Conservation (phyloP, 176 grass and related monocot genomes). For the Phoenix roebelenii region DNA sequence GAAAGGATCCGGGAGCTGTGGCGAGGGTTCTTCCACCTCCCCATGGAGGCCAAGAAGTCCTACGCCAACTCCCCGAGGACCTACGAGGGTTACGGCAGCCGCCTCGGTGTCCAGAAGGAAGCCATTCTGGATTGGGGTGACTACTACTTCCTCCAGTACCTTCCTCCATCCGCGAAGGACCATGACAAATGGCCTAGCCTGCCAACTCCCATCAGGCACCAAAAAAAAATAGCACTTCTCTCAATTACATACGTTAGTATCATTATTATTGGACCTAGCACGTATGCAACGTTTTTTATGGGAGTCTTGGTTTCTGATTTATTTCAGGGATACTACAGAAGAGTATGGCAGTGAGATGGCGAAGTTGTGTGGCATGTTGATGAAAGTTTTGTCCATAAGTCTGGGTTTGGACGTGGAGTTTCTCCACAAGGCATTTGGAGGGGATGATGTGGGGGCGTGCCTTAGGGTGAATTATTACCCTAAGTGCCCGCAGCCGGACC, state of each 20-base stretch:
- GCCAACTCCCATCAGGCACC: constrained; percentile 12
- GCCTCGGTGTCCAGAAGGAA: constrained; percentile 20
- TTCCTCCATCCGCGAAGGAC: constrained; percentile 3
- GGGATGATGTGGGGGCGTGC: constrained; percentile 11
- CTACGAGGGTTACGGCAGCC: constrained; percentile 45
- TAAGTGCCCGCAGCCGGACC: constrained; percentile 41
- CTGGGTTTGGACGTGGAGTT: constrained; percentile 19
- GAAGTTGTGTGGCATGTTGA: constrained; percentile 20
- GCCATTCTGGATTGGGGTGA: constrained; percentile 43
- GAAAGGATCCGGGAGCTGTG: constrained; percentile 13
- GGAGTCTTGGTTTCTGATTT: too few species aligned
- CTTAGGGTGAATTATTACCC: constrained; percentile 35
- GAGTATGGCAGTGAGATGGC: constrained; percentile 22
- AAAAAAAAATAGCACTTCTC: too few species aligned
- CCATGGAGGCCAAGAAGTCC: constrained; percentile 22
- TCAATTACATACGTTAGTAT: too few species aligned
- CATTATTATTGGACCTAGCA: too few species aligned
- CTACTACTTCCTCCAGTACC: constrained; percentile 37
- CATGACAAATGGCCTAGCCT: constrained; percentile 23
- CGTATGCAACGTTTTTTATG: too few species aligned
- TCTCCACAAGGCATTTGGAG: constrained; percentile 23
- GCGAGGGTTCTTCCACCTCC: constrained; percentile 32
- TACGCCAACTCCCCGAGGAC: constrained; percentile 31
- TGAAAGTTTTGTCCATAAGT: constrained; percentile 18
- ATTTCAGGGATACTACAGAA: constrained; percentile 15